These are phyloP conservation scores for Dictyostelium discoideum DNA, from an alignment of 78 protist genomes.

Conservation along the genomic window dicty_2.7 NC_007090.3:3593501-3594000, in stretches of 20 bases:
- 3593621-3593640: slow-evolving; percentile 87
- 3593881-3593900: slow-evolving; percentile 48
- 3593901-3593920: not conserved
- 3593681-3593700: not conserved
- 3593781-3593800: slow-evolving; percentile 87
- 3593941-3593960: not conserved
- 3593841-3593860: slow-evolving; percentile 81
- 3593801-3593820: slow-evolving; percentile 66
- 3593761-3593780: slow-evolving; percentile 8
- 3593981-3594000: slow-evolving; percentile 88
- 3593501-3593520: no score
- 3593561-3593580: not conserved
- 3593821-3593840: slow-evolving; percentile 78
- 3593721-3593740: not conserved
- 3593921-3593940: not conserved
- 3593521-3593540: no score
- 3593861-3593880: slow-evolving; percentile 72
- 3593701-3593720: not conserved
- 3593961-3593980: slow-evolving; percentile 65
- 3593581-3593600: slow-evolving; percentile 34
- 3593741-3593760: not conserved
- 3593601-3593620: slow-evolving; percentile 76
- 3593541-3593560: not conserved
- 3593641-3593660: slow-evolving; percentile 83
- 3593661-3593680: not conserved